Conservation (phyloP, 2,329 filamentous ascomycete genomes). For the Tolypocladium inflatum region DNA sequence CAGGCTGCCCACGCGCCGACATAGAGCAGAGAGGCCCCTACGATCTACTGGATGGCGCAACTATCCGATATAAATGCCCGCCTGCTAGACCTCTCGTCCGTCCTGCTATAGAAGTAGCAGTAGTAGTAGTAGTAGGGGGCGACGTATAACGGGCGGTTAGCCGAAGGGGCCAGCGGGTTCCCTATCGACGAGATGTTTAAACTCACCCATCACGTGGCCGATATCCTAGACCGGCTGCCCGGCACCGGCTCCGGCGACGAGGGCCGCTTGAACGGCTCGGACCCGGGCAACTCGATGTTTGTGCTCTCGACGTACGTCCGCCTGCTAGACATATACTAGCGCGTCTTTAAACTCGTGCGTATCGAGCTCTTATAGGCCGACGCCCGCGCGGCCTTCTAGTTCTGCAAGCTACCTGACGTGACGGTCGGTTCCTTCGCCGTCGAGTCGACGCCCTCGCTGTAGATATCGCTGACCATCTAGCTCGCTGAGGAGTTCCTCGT, state of each 20-base stretch:
- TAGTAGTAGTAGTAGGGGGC: slow-evolving; percentile 10
- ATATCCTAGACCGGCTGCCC: slow-evolving; percentile 20
- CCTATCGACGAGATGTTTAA: slow-evolving; percentile 32
- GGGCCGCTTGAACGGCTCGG: slow-evolving; percentile 16
- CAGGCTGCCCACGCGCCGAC: slow-evolving; percentile 11
- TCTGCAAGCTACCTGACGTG: slow-evolving; percentile 31
- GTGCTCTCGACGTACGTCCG: slow-evolving; percentile 28
- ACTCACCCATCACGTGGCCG: slow-evolving; percentile 25
- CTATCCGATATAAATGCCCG: slow-evolving; percentile 27
- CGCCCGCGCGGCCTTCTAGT: slow-evolving; percentile 17
- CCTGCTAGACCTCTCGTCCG: slow-evolving; percentile 26
- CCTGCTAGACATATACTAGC: slow-evolving; percentile 30
- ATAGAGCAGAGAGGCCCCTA: slow-evolving; percentile 11
- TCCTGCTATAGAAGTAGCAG: slow-evolving; percentile 19
- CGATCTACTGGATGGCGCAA: slow-evolving; percentile 27
- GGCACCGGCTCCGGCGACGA: slow-evolving; percentile 3
- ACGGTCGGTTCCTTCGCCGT: slow-evolving; percentile 30
- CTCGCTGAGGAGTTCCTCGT: slow-evolving; percentile 30
- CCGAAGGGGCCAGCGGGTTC: slow-evolving; percentile 18
- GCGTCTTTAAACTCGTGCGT: slow-evolving; percentile 26
- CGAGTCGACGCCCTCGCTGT: slow-evolving; percentile 27
- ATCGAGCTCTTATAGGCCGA: slow-evolving; percentile 19
- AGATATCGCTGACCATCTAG: slow-evolving; percentile 31
- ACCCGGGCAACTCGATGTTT: slow-evolving; percentile 28
- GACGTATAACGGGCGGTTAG: slow-evolving; percentile 12